Evolutionary conservation across 306 rosid species (phyloP), one percentile per base, ranked within the genome.

Genomic region (Glycine soja): DNA sequence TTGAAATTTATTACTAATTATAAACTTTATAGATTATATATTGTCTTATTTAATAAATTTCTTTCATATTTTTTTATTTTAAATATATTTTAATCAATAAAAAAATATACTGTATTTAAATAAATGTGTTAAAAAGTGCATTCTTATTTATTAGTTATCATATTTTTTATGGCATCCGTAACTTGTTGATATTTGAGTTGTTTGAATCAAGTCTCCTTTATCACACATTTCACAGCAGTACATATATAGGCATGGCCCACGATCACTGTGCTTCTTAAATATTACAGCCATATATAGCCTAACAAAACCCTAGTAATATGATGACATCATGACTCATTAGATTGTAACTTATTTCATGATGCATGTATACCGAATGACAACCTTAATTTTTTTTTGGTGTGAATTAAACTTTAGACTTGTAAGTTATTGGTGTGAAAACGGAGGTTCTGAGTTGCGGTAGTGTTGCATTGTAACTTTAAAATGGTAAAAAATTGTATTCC

Each of bases 211-310:
- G 78, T 36, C 13, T 71, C 16, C 62, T 19, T n/a, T 56, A 74
- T 79, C 85, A 80, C 87, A 67, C 72, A 75, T 74, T 75, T 79
- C 48, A 40, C 48, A 34, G 64, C 40, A 36, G 87, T 72, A 66
- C 87, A 83, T 45, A 71, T 10, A 42, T 42, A 42, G 30, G 45
- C 14, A 76, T 76, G 89, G 85, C 83, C 90, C 90, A 87, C 86
- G 3, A 10, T 4, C 15, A 59, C 87, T 58, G 85, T 80, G 70
- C 19, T 57, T 15, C 1, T 63, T 36, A 63, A 36, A 36, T 36
- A 13, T 32, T 63, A 63, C 18, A n/a, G 72, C 14, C 54, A 3
- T 57, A 68, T 67, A 24, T 48, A 57, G 56, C 50, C 74, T 51
- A 40, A 66, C 72, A 67, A 66, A 38, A 38, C 53, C 76, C 19